phyloP scores from a whole-genome alignment of 805 yeast genomes.

The Nakazawaea ernobii region DNA sequence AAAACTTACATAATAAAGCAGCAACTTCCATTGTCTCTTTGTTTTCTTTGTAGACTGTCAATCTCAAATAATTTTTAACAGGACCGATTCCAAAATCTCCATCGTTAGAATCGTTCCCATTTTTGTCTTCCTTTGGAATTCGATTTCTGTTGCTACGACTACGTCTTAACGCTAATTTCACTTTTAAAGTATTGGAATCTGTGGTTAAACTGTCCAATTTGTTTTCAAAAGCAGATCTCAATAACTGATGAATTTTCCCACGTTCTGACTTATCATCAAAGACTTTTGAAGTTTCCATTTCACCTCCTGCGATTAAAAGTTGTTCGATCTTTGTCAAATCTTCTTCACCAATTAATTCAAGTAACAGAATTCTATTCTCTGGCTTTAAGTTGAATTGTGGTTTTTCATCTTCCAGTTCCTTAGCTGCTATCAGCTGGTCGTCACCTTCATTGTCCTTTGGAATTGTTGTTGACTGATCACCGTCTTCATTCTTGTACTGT shows the following conservation, averaged over 20 bases:
- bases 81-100: conserved; percentile 74
- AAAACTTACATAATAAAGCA: conserved; percentile 59
- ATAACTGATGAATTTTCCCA: conserved; percentile 69
- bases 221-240: conserved; percentile 69
- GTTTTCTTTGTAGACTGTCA: conserved; percentile 86
- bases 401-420: conserved; percentile 16
- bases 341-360: conserved; percentile 51
- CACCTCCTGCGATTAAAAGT: conserved; percentile 48
- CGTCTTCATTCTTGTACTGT: conserved; percentile 25
- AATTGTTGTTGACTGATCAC: conserved; percentile 14
- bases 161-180: conserved; percentile 45
- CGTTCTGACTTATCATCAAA: conserved; percentile 70
- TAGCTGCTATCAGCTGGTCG: conserved; percentile 16
- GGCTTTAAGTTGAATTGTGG: conserved; percentile 35
- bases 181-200: conserved; percentile 54
- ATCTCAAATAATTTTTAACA: conserved; percentile 60
- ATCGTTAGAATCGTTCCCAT: conserved; percentile 17
- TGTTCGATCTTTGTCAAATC: conserved; percentile 53
- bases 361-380: conserved; percentile 41
- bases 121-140: conserved; percentile 26
- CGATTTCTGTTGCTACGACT: conserved; percentile 4
- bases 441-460: conserved; percentile 9
- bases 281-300: conserved; percentile 48
- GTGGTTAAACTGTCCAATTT: conserved; percentile 79
- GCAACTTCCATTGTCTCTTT: conserved; percentile 98